Evolutionary conservation across 2,329 filamentous ascomycete genomes (phyloP).

Genomic region (Bipolaris zeicola): DNA sequence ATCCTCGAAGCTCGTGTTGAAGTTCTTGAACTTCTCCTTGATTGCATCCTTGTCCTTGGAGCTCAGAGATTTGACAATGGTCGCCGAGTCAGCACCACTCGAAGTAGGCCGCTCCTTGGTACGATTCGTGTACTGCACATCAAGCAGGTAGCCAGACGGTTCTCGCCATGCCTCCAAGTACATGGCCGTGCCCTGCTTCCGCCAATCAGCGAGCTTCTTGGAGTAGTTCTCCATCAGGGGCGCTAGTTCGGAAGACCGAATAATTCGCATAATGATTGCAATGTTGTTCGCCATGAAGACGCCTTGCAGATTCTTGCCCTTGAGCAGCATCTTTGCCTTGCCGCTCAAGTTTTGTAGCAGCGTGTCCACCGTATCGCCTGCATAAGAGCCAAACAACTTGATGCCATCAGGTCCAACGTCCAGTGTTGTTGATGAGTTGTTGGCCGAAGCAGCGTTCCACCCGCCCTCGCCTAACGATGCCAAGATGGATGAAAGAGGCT

Average conservation of each 20-base stretch:
- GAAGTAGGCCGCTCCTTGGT: slow-evolving; percentile 65
- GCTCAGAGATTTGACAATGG: slow-evolving; percentile 79
- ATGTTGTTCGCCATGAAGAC: slow-evolving; percentile 92
- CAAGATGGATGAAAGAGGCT: slow-evolving; percentile 86
- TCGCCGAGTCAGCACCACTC: slow-evolving; percentile 73
- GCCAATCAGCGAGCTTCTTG: slow-evolving; percentile 78
- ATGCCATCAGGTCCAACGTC: slow-evolving; percentile 88
- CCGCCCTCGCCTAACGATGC: slow-evolving; percentile 91
- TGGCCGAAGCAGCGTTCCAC: slow-evolving; percentile 65
- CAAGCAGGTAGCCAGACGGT: slow-evolving; percentile 78
- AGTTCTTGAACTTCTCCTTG: slow-evolving; percentile 92
- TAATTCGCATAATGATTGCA: slow-evolving; percentile 81
- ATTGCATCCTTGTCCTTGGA: slow-evolving; percentile 95
- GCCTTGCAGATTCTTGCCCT: slow-evolving; percentile 75
- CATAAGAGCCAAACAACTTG: slow-evolving; percentile 88
- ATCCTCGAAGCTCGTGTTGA: slow-evolving; percentile 90
- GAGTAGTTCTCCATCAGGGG: slow-evolving; percentile 68
- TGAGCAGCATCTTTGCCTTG: slow-evolving; percentile 74
- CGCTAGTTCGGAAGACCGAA: slow-evolving; percentile 78
- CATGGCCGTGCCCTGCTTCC: slow-evolving; percentile 79
- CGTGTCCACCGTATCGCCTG: slow-evolving; percentile 83
- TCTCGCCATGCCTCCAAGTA: slow-evolving; percentile 92
- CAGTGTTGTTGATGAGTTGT: slow-evolving; percentile 68
- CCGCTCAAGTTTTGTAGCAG: slow-evolving; percentile 76
- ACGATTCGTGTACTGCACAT: slow-evolving; percentile 89